Conservation (phyloP, 1,284 basidiomycete genomes). For the Ganoderma meredithae region DNA sequence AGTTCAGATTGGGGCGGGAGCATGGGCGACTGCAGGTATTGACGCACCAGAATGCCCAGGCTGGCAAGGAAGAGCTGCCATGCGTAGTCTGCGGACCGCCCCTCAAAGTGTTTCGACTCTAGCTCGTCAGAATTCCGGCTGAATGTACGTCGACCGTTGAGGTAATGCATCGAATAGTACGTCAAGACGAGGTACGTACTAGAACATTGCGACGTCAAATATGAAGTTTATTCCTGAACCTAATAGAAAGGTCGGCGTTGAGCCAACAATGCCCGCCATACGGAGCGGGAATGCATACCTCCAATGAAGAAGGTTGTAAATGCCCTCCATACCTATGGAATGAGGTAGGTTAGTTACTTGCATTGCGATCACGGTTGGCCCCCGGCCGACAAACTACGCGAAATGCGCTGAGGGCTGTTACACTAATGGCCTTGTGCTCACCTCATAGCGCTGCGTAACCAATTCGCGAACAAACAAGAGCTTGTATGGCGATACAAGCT, state of each 20-base stretch:
- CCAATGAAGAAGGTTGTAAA: constrained; percentile 83
- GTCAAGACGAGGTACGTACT: constrained; percentile 49
- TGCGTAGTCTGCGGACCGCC: constrained; percentile 73
- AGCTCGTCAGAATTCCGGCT: constrained; percentile 73
- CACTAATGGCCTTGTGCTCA: background rate
- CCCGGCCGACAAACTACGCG: background rate
- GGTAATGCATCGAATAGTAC: background rate
- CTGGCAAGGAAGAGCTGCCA: constrained; percentile 73
- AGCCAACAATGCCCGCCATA: background rate
- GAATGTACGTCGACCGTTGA: background rate
- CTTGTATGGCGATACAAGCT: constrained; percentile 63
- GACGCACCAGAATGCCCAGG: constrained; percentile 44
- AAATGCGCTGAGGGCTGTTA: too few relatives aligned
- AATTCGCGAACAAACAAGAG: constrained; percentile 55
- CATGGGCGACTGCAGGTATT: background rate
- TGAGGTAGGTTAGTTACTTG: background rate
- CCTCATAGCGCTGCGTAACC: constrained; percentile 4
- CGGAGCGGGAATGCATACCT: constrained; percentile 49
- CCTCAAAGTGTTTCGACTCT: constrained; percentile 65
- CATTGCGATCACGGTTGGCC: background rate
- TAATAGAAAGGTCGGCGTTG: background rate
- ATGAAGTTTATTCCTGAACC: constrained; percentile 57
- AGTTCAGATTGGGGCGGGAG: too few relatives aligned
- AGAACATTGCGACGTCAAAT: constrained; percentile 83
- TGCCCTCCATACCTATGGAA: constrained; percentile 74